Base-by-base conservation (phyloP, 2,329 filamentous ascomycete species). In the Microcyclospora pomicola region DNA sequence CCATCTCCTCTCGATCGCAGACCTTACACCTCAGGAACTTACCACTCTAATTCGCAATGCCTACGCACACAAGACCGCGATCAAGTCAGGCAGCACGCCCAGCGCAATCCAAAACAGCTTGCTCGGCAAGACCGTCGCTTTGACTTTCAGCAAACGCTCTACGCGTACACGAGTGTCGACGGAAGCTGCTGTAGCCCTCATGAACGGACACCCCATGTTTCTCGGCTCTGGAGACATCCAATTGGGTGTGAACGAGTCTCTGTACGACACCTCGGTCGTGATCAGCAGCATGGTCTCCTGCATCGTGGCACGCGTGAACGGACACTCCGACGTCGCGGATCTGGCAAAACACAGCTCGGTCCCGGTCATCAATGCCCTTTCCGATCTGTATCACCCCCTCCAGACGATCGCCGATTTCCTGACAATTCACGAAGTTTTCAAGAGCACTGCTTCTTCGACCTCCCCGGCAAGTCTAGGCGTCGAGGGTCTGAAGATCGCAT, bases 201-300 rank as follows among this genome's bases (percentile, higher is more conserved):
- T 98, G 68, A 86, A 87, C 29, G 91, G 88, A 0, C 82, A 94
- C 52, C 80, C 91, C 15, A 95, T 98, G 87, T 98, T 98, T 59
- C 63, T 98, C 41, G 86, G 87, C 53, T 91, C 87, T 57, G 80
- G 92, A 39, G 91, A 98, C 57, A 98, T 98, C 45, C 91, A 98
- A 61, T 71, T 98, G 14, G 91, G 91, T 37, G 91, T 87, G 46
- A 98, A 98, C 53, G 91, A 98, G 63, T 87, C 83, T 5, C 71
- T 96, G n/a, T 81, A 84, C 57, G 91, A 98, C 61, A 95, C 87
- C 5, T 80, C 84, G 0, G 72, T 82, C 31, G 85, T 98, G 45
- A 85, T 98, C 49, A 94, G 86, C n/a, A 92, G 83, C 60, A 63
- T 72, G 64, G 56, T 64, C 2, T 57, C 65, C 40, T 61, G 58